Conservation (phyloP, 805 yeast species). For the Kuraishia hungarica region DNA sequence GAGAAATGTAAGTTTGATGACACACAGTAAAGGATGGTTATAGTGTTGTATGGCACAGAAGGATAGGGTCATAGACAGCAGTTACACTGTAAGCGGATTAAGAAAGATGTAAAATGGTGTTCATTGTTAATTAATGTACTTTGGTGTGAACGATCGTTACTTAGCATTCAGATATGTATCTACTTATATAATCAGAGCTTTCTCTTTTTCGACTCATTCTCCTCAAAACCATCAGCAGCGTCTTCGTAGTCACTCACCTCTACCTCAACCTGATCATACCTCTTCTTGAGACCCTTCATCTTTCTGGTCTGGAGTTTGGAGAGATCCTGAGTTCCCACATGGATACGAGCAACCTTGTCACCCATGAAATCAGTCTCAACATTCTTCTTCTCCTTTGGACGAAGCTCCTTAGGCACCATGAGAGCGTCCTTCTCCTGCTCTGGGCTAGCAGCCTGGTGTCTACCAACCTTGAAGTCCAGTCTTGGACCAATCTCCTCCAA, state of each 20-base stretch:
- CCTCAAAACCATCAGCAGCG: constrained; percentile 12
- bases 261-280: constrained; percentile 69
- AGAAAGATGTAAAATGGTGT: not conserved
- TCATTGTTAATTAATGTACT: not conserved
- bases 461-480: constrained; percentile 85
- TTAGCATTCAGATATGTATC: not conserved
- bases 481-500: constrained; percentile 94
- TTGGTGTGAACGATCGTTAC: not conserved
- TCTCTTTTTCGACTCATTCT: constrained; percentile 2
- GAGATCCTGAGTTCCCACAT: constrained; percentile 92
- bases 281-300: constrained; percentile 94
- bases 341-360: constrained; percentile 94
- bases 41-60: not conserved
- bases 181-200: not conserved
- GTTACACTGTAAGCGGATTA: not conserved
- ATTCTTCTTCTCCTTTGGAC: constrained; percentile 80
- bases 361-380: constrained; percentile 84
- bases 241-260: constrained; percentile 42
- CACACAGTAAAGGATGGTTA: not conserved
- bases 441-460: constrained; percentile 73
- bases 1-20: constrained; percentile 32
- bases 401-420: constrained; percentile 73
- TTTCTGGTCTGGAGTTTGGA: constrained; percentile 88
- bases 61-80: not conserved
- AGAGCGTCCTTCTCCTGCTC: constrained; percentile 88